phyloP scores from a whole-genome alignment of 768 basidiomycete genomes.

The Trametes maxima region DNA sequence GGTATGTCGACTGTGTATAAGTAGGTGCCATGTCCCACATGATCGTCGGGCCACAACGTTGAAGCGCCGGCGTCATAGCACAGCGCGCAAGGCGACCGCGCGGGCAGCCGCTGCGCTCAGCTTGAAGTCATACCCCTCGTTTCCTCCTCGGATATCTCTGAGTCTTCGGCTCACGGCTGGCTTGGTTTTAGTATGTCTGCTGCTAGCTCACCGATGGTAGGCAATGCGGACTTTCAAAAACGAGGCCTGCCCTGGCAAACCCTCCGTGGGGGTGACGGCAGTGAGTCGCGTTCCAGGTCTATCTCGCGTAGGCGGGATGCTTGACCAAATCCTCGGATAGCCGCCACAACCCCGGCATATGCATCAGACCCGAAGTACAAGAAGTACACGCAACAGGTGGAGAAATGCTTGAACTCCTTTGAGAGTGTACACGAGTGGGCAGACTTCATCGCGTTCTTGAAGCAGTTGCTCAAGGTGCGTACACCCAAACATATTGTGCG shows the following conservation, averaged over 20 bases:
- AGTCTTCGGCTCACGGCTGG: neutral
- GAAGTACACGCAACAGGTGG: constrained; percentile 91
- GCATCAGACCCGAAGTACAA: constrained; percentile 90
- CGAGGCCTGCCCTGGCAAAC: constrained; percentile 20
- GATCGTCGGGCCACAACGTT: neutral
- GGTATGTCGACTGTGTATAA: too few species aligned
- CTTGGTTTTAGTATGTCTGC: constrained; percentile 14
- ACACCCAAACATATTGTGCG: too few species aligned
- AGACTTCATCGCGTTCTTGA: constrained; percentile 97
- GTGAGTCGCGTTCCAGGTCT: constrained; percentile 8
- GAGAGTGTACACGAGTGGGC: constrained; percentile 99
- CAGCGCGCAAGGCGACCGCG: neutral
- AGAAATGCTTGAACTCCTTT: constrained; percentile 90
- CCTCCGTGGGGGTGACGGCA: constrained; percentile 22
- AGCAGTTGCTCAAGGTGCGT: constrained; percentile 85
- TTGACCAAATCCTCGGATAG: constrained; percentile 32
- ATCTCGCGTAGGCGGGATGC: neutral
- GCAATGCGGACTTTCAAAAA: constrained; percentile 10
- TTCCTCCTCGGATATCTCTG: neutral
- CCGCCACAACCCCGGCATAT: constrained; percentile 54
- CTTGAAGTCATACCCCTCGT: neutral
- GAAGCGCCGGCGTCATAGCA: neutral
- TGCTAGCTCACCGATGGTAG: constrained; percentile 16
- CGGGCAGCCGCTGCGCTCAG: neutral
- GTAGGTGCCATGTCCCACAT: too few species aligned